Evolutionary conservation across 164 flowering plant genomes (phyloP), one percentile per base, ranked within the genome.

Genomic region (Sextonia rubra): DNA sequence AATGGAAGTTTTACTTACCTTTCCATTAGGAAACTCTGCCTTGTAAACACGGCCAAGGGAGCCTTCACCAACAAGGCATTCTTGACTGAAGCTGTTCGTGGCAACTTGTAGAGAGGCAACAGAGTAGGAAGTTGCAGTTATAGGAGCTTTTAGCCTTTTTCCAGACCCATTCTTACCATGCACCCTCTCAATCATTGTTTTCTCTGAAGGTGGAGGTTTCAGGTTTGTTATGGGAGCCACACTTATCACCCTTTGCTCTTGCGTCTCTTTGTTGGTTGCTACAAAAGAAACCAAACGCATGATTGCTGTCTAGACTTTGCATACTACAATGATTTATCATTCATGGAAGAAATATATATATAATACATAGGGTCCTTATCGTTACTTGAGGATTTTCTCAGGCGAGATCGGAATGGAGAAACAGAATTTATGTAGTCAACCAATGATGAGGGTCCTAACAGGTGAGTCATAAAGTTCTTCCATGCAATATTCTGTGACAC

Each of bases 31-130:
- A 73, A 92, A 91, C 69, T 92, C 97, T 68, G 89, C 99, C 75
- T 81, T 88, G 79, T 94, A 94, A 75, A 94, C 99, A 77, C 99
- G 97, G 66, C 99, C 99, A 78, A 94, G 88, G 20, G 99, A 92
- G 76, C 99, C 97, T 87, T 94, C 99, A 83, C 99, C 97, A 74
- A 90, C 80, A 48, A 94, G 85, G 78, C 71, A 81, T 77, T 94
- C 99, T 82, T 88, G 92, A 77, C 88, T 84, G 68, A 90, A 90
- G 86, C 97, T 92, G 81, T 90, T 90, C 60, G 99, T 90, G 61
- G 95, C 89, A 12, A 85, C 82, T 78, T 94, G 97, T 71, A 92
- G 91, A 73, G 91, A 77, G 69, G 97, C 97, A 77, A 94, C 91
- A 47, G 95, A 87, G 71, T 94, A 91, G 15, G 90, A 82, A 69